Base-by-base conservation (phyloP, 306 rosid species). In the Fragaria iinumae region DNA sequence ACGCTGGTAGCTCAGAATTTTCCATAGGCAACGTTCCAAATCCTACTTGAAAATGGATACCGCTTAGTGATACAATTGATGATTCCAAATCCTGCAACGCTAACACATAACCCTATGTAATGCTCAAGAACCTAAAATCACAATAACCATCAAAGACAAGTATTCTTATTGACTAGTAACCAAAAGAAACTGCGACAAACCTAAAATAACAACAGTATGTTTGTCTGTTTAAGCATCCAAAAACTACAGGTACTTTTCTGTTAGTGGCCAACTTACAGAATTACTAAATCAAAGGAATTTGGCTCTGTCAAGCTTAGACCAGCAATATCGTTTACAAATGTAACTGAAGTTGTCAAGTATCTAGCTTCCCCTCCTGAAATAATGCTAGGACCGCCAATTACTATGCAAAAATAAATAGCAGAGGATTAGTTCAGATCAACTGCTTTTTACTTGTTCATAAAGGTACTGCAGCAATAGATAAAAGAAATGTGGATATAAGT, bases 1-100 rank as follows among this genome's bases (percentile, higher is more conserved):
- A 87, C 80, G 69, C 50, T 6, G 84, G 79, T 27, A 43, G 66
- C 64, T 49, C 78, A 7, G 90, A 87, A 76, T 82, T 86, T 81
- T 82, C 90, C 84, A 73, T 79, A 6, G 34, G 64, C 32, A 76
- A 44, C 59, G 47, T 80, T 80, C 80, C 82, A 71, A 29, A 27
- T 57, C 79, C 76, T 73, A 75, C 85, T 69, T 80, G 82, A 52
- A 80, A 86, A 72, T 79, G 77, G 13, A 80, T 80, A 72, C 79
- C 80, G 82, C 65, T 79, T 38, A 72, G 49, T 18, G 89, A 72
- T 12, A 74, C 36, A 67, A 69, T 69, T 80, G 56, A 67, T 29
- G 82, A 41, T 69, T 84, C 84, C 1, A 49, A 60, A 77, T 76
- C 82, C 74, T 77, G 73, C 82, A 73, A 55, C 17, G 69, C 81